These are phyloP conservation scores for Thalia dealbata DNA, from an alignment of 176 grass and related monocot species.

Conservation along the genomic window DNA sequence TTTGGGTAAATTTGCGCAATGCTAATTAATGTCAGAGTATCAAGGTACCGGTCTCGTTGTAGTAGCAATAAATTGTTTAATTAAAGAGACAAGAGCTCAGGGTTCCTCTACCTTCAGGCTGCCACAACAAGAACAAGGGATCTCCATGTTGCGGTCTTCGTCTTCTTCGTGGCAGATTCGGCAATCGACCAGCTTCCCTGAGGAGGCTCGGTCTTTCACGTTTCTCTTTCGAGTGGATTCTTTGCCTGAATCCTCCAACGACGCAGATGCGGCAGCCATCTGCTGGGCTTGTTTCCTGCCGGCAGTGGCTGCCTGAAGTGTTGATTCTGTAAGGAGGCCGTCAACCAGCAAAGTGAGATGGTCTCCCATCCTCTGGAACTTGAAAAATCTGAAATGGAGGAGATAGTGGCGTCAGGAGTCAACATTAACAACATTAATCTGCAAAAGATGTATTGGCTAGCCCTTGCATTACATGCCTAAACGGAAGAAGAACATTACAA, in stretches of 20 bases:
- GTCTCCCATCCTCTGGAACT: slow-evolving; percentile 33
- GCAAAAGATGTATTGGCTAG: too few species aligned
- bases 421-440: too few species aligned
- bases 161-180: slow-evolving; percentile 82
- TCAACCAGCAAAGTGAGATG: slow-evolving; percentile 56
- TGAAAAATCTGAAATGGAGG: slow-evolving; percentile 3
- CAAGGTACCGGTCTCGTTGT: too few species aligned
- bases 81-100: too few species aligned
- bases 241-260: not conserved
- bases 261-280: not conserved
- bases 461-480: too few species aligned
- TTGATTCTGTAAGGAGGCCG: slow-evolving; percentile 45
- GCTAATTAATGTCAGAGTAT: too few species aligned
- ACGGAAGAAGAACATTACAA: too few species aligned
- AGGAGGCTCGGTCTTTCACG: not conserved
- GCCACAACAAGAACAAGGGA: slow-evolving; percentile 72
- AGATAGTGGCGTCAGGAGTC: too few species aligned
- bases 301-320: slow-evolving; percentile 38
- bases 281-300: slow-evolving; percentile 23
- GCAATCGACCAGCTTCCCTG: slow-evolving; percentile 41
- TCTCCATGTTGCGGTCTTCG: slow-evolving; percentile 46
- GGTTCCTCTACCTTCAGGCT: slow-evolving; percentile 96
- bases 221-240: slow-evolving; percentile 9
- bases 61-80: too few species aligned
- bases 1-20: too few species aligned